Conservation (phyloP, 78 protist species). For the Dictyostelium capitatum region DNA sequence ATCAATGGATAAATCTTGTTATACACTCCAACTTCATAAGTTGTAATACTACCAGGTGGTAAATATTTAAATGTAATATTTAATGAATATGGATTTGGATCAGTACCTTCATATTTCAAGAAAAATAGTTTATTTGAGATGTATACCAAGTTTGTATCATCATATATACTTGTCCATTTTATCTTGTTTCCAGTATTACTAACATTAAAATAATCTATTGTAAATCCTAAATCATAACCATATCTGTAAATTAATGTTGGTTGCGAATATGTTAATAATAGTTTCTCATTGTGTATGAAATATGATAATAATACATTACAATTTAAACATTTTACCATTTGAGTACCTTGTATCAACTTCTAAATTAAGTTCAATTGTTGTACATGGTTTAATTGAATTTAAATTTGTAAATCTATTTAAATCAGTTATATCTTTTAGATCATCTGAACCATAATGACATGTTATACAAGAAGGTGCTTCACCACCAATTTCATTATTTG, state of each 20-base stretch:
- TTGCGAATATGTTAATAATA: too few relatives aligned
- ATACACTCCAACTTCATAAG: background rate
- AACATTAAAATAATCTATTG: background rate
- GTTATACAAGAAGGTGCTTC: background rate
- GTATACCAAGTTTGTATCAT: background rate
- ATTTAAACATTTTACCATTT: too few relatives aligned
- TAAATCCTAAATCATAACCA: background rate
- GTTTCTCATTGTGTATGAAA: too few relatives aligned
- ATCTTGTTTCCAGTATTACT: too few relatives aligned
- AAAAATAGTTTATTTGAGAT: too few relatives aligned
- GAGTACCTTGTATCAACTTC: background rate
- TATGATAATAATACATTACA: too few relatives aligned
- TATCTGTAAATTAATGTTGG: too few relatives aligned
- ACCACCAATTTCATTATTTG: background rate
- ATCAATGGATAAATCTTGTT: background rate
- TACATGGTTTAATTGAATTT: background rate
- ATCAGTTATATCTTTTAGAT: too few relatives aligned
- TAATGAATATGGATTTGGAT: background rate
- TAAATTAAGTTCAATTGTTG: background rate
- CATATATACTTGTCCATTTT: background rate
- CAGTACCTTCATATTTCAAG: background rate
- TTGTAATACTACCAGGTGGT: slow-evolving; percentile 3
- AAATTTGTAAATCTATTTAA: background rate
- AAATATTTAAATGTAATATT: background rate
- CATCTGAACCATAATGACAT: background rate